Evolutionary conservation across 1,284 basidiomycete species (phyloP).

Genomic region (Apiotrichum laibachii): DNA sequence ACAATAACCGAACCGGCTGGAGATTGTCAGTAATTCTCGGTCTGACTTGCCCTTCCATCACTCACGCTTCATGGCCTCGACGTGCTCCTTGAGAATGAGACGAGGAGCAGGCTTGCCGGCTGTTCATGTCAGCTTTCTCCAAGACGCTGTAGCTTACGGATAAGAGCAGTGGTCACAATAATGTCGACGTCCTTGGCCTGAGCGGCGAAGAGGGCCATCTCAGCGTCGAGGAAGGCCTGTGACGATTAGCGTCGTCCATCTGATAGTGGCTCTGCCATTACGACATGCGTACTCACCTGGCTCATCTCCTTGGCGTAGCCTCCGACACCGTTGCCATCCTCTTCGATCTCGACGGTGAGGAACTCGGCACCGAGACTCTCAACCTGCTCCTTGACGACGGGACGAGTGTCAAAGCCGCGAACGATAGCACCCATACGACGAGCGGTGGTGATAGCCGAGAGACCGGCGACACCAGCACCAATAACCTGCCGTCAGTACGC

Average conservation of each 20-base stretch:
- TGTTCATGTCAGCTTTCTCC: slow-evolving; percentile 54
- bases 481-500: slow-evolving; percentile 57
- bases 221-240: slow-evolving; percentile 68
- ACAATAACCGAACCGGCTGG: slow-evolving; percentile 72
- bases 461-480: slow-evolving; percentile 77
- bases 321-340: slow-evolving; percentile 73
- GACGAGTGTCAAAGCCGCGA: slow-evolving; percentile 76
- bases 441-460: slow-evolving; percentile 78
- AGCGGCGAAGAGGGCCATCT: slow-evolving; percentile 80
- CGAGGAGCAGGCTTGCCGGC: slow-evolving; percentile 80
- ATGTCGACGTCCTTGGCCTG: slow-evolving; percentile 84
- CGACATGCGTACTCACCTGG: slow-evolving; percentile 57
- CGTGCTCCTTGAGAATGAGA: slow-evolving; percentile 73
- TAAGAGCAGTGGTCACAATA: slow-evolving; percentile 65
- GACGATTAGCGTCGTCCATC: background rate
- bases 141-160: slow-evolving; percentile 51
- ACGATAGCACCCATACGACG: slow-evolving; percentile 76
- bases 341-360: slow-evolving; percentile 69
- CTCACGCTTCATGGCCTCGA: slow-evolving; percentile 74
- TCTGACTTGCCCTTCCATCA: background rate
- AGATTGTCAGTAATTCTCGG: slow-evolving; percentile 3
- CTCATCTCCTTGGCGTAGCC: slow-evolving; percentile 89
- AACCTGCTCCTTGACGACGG: slow-evolving; percentile 78
- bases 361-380: slow-evolving; percentile 83
- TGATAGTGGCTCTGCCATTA: background rate